phyloP scores from a whole-genome alignment of 1,139 yeast species.

The Meyerozyma athensensis region DNA sequence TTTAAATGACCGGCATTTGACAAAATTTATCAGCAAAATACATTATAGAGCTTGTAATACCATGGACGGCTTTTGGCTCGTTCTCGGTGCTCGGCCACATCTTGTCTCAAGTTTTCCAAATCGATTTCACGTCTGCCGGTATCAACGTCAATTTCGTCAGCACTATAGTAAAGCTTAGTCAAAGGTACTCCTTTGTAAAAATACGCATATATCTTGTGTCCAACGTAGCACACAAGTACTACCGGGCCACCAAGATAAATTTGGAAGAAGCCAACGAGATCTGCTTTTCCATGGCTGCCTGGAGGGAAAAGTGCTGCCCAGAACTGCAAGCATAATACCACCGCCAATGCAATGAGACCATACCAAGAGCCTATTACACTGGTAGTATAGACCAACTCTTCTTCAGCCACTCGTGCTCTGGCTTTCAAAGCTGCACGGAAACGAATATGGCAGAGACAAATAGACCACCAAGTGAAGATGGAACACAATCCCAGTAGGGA shows the following conservation, averaged over 20 bases:
- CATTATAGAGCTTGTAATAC: conserved; percentile 18
- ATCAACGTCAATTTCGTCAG: conserved; percentile 36
- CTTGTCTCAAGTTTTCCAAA: conserved; percentile 33
- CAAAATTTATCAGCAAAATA: conserved; percentile 15
- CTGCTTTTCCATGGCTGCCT: conserved; percentile 25
- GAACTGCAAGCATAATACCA: conserved; percentile 30
- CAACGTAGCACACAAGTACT: conserved; percentile 23
- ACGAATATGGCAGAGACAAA: conserved; percentile 28
- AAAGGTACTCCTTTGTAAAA: conserved; percentile 21
- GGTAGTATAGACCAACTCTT: conserved; percentile 26
- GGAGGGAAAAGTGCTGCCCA: conserved; percentile 38
- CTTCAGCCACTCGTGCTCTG: conserved; percentile 26
- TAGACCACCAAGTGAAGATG: conserved; percentile 25
- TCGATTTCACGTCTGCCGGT: conserved; percentile 41
- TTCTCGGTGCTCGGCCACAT: conserved; percentile 30
- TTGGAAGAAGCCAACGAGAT: conserved; percentile 27
- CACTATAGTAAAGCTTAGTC: conserved; percentile 27
- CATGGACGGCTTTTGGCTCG: conserved; percentile 19
- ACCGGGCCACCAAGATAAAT: conserved; percentile 29
- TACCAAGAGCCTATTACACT: conserved; percentile 26
- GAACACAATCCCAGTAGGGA: conserved; percentile 22
- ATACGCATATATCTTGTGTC: conserved; percentile 30
- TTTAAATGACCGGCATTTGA: no score
- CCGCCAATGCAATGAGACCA: conserved; percentile 23
- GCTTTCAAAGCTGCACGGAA: conserved; percentile 26